These are phyloP conservation scores for Puccinia horiana DNA, from an alignment of 1,284 basidiomycete genomes.

Conservation along the genomic window DNA sequence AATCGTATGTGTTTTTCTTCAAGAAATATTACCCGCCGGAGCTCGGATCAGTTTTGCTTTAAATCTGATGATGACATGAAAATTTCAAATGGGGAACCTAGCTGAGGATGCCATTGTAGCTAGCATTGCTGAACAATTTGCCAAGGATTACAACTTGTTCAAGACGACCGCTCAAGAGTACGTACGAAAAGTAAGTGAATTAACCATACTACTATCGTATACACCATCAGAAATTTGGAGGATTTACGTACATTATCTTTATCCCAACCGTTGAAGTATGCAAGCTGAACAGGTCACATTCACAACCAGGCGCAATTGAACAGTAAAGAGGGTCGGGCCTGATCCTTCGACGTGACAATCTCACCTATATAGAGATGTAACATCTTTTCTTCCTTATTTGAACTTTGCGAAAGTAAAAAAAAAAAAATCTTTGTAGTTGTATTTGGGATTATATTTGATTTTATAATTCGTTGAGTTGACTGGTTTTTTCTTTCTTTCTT, in stretches of 20 bases:
- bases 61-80: neutral
- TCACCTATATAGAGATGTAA: neutral
- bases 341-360: neutral
- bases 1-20: constrained; percentile 28
- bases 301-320: no score
- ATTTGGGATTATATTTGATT: constrained; percentile 19
- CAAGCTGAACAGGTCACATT: neutral
- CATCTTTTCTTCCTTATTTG: neutral
- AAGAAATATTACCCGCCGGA: no score
- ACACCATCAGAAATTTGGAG: no score
- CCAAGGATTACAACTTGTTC: constrained; percentile 24
- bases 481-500: neutral
- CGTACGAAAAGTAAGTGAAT: constrained; percentile 23
- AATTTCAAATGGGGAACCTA: neutral
- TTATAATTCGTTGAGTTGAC: neutral
- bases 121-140: constrained; percentile 37
- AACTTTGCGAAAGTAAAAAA: neutral
- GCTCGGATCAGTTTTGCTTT: no score
- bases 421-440: constrained; percentile 6
- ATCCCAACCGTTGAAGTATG: neutral
- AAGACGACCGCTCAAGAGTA: constrained; percentile 21
- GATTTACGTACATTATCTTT: no score
- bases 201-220: no score
- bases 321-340: neutral
- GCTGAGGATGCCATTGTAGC: constrained; percentile 47